These are phyloP conservation scores for Aureobasidium musti DNA, from an alignment of 2,329 filamentous ascomycete genomes.

Conservation along the genomic window DNA sequence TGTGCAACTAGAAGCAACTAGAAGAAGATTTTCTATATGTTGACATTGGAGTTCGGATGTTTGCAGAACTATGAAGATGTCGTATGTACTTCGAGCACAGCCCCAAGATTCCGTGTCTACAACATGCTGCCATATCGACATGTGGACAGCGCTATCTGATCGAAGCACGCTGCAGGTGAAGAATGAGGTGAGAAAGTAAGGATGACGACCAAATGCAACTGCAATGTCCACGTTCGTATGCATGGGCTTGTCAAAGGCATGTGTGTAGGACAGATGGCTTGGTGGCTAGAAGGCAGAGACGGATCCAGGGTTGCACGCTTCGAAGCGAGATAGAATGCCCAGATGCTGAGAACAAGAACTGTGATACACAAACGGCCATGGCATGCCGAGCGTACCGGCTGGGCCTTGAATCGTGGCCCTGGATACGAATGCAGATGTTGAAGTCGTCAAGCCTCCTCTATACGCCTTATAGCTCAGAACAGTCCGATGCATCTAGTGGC, in stretches of 20 bases:
- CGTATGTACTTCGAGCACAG: not conserved
- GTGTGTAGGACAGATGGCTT: constrained; percentile 12
- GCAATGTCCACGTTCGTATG: not conserved
- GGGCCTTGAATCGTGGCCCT: not conserved
- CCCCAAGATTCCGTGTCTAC: not conserved
- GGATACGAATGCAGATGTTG: too few relatives aligned
- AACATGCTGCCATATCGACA: not conserved
- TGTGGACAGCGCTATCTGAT: not conserved
- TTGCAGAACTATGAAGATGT: not conserved
- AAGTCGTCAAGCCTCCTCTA: not conserved
- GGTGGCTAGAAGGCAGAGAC: not conserved
- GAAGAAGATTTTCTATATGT: not conserved
- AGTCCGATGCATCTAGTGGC: not conserved
- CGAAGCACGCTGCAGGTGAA: not conserved
- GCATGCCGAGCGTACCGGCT: not conserved
- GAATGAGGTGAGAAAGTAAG: not conserved
- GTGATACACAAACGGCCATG: not conserved
- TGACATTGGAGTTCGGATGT: not conserved
- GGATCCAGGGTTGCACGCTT: not conserved
- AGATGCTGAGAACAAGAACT: not conserved
- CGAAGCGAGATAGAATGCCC: not conserved
- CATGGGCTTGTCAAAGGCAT: not conserved
- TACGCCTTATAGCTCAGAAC: not conserved
- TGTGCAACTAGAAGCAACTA: too few relatives aligned
- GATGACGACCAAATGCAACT: not conserved